Evolutionary conservation across 1,139 yeast species (phyloP).

Genomic region (Debaryomycetaceae sp.): DNA sequence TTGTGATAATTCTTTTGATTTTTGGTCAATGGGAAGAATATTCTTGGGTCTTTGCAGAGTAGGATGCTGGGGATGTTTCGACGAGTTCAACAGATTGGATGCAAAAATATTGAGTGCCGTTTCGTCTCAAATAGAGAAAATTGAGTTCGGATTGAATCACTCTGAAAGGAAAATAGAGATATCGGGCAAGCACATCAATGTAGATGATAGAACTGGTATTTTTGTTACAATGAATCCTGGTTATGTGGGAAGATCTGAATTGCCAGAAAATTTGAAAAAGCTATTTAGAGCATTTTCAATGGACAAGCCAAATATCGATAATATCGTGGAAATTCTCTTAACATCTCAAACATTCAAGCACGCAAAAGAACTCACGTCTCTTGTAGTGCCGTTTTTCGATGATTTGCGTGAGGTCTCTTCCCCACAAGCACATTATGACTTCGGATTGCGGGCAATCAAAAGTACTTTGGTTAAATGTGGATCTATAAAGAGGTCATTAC

Average conservation of each 20-base stretch:
- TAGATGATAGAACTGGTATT: constrained; percentile 61
- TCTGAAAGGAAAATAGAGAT: constrained; percentile 36
- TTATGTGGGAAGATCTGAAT: constrained; percentile 74
- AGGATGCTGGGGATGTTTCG: constrained; percentile 97
- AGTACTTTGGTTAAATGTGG: constrained; percentile 63
- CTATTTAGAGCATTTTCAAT: constrained; percentile 75
- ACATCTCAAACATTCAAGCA: constrained; percentile 67
- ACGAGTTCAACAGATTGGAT: constrained; percentile 85
- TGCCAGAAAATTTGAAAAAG: constrained; percentile 86
- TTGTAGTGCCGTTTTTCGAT: constrained; percentile 56
- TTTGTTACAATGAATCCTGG: constrained; percentile 93
- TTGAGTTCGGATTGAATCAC: constrained; percentile 51
- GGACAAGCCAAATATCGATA: constrained; percentile 65
- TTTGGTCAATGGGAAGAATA: constrained; percentile 73
- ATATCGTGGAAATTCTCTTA: constrained; percentile 70
- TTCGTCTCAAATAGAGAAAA: constrained; percentile 74
- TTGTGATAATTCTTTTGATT: constrained; percentile 90
- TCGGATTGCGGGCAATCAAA: constrained; percentile 82
- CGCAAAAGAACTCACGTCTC: constrained; percentile 45
- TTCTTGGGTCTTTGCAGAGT: constrained; percentile 79
- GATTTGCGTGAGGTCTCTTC: constrained; percentile 40
- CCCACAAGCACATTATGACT: constrained; percentile 76
- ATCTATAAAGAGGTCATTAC: constrained; percentile 27
- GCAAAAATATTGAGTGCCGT: constrained; percentile 76
- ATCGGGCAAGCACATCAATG: constrained; percentile 40